Conservation (phyloP, 2,329 filamentous ascomycete species). For the Aureobasidium sp. region DNA sequence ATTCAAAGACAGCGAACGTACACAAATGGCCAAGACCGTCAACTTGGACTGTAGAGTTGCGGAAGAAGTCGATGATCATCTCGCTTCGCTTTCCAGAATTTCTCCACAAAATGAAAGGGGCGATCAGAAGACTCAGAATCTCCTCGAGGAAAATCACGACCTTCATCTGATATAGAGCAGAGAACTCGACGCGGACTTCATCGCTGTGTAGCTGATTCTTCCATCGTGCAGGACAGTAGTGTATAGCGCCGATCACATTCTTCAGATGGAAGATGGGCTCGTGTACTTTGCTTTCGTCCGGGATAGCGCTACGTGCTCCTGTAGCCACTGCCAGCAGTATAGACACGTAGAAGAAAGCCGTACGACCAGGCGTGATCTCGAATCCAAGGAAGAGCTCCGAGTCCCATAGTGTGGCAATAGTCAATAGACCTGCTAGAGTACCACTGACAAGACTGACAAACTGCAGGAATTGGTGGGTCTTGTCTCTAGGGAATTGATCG, state of each 20-base stretch:
- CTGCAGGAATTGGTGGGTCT: constrained; percentile 74
- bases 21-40: constrained; percentile 94
- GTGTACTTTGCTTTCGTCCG: constrained; percentile 77
- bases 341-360: constrained; percentile 83
- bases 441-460: constrained; percentile 85
- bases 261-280: constrained; percentile 84
- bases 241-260: constrained; percentile 86
- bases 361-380: constrained; percentile 81
- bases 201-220: constrained; percentile 82
- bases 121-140: constrained; percentile 83
- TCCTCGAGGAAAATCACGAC: constrained; percentile 88
- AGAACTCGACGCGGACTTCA: constrained; percentile 86
- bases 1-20: constrained; percentile 95
- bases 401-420: constrained; percentile 76
- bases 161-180: constrained; percentile 84
- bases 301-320: constrained; percentile 70
- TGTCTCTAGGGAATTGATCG: constrained; percentile 93
- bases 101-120: constrained; percentile 79
- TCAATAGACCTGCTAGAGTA: constrained; percentile 76
- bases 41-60: constrained; percentile 94
- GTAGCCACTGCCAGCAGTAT: constrained; percentile 78
- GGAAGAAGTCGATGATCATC: constrained; percentile 93
- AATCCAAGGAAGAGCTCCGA: constrained; percentile 86
- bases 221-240: constrained; percentile 88
- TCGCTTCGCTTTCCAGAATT: constrained; percentile 83